phyloP scores from a whole-genome alignment of 805 yeast genomes.

The Lachancea cidri region DNA sequence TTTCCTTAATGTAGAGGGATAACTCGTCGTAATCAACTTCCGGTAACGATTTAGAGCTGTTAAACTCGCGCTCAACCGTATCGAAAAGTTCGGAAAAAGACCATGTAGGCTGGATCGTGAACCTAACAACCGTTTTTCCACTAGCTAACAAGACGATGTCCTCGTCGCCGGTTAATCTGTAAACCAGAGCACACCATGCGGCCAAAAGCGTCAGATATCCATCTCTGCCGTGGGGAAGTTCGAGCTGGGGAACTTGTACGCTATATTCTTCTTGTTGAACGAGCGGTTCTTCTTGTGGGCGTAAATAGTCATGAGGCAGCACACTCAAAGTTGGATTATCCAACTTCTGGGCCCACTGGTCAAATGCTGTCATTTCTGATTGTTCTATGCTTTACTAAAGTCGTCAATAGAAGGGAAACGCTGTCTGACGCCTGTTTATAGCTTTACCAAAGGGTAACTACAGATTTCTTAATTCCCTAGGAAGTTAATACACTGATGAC shows the following conservation, averaged over 20 bases:
- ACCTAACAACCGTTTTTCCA: conserved; percentile 49
- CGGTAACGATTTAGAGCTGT: conserved; percentile 24
- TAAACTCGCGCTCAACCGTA: conserved; percentile 39
- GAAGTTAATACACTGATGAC: background rate
- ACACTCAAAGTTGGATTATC: conserved; percentile 82
- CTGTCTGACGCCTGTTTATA: background rate
- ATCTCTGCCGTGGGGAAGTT: conserved; percentile 20
- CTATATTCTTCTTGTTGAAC: conserved; percentile 54
- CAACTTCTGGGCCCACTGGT: conserved; percentile 61
- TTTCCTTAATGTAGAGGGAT: conserved; percentile 43
- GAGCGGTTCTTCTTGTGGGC: conserved; percentile 63
- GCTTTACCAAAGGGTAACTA: background rate
- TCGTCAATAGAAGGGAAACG: background rate
- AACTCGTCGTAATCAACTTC: conserved; percentile 50
- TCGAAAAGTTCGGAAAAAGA: conserved; percentile 50
- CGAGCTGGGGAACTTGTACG: conserved; percentile 29
- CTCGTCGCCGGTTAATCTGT: conserved; percentile 88
- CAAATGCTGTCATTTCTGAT: conserved; percentile 16
- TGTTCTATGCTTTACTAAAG: background rate
- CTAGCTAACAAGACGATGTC: conserved; percentile 71
- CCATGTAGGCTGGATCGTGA: conserved; percentile 49
- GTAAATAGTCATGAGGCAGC: conserved; percentile 80
- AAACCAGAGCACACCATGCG: conserved; percentile 63
- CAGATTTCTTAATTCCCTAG: background rate
- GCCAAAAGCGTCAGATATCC: conserved; percentile 55